Conservation (phyloP, 139 green algal species). For the Chlorella sp. region DNA sequence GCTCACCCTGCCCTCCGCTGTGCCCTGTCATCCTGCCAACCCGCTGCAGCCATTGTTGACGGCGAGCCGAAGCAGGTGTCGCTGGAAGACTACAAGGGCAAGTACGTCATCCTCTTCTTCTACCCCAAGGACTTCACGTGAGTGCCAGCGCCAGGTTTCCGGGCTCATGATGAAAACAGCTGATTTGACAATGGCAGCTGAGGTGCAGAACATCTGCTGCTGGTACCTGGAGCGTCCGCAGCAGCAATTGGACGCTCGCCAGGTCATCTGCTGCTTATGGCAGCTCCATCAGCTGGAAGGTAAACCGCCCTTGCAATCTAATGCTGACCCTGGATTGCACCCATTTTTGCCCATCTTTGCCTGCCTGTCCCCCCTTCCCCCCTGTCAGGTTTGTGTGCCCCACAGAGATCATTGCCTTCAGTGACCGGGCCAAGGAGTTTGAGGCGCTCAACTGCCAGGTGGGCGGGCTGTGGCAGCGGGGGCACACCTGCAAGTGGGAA, state of each 20-base stretch:
- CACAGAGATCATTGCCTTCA: conserved; percentile 92
- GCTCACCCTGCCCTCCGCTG: too few relatives aligned
- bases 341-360: too few relatives aligned
- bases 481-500: neutral
- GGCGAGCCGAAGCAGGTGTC: conserved; percentile 67
- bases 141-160: neutral
- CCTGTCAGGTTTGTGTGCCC: conserved; percentile 55
- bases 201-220: too few relatives aligned
- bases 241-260: too few relatives aligned
- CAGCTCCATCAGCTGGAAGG: neutral
- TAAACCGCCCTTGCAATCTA: neutral
- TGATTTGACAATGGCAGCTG: too few relatives aligned
- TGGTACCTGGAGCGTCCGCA: too few relatives aligned
- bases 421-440: conserved; percentile 86
- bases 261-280: neutral
- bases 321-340: neutral
- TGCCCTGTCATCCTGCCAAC: neutral
- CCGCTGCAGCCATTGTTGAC: conserved; percentile 69
- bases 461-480: neutral
- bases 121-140: conserved; percentile 71
- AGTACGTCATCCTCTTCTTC: conserved; percentile 51
- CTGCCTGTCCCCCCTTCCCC: neutral
- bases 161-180: too few relatives aligned
- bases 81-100: conserved; percentile 75
- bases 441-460: conserved; percentile 76